These are phyloP conservation scores for Cucurbita ficifolia DNA, from an alignment of 306 rosid species.

Conservation along the genomic window DNA sequence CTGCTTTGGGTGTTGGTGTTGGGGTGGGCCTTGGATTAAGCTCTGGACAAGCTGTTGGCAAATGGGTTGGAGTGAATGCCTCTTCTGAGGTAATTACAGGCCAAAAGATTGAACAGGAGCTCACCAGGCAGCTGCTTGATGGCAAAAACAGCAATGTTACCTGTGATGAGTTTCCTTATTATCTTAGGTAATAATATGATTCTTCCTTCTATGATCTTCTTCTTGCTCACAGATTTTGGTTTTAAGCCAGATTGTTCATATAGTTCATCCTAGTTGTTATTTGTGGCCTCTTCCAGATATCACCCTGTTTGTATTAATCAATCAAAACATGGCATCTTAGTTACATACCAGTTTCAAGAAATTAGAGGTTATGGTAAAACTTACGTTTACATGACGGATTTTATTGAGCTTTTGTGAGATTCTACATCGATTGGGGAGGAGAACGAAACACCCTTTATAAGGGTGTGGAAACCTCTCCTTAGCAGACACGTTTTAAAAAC, in stretches of 20 bases:
- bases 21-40: constrained; percentile 86
- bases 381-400: not conserved
- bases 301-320: not conserved
- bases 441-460: too few relatives aligned
- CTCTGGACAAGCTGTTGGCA: constrained; percentile 57
- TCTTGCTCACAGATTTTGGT: not conserved
- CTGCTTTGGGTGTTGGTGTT: constrained; percentile 91
- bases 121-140: constrained; percentile 43
- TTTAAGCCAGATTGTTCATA: not conserved
- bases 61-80: constrained; percentile 62
- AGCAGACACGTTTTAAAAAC: too few relatives aligned
- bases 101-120: constrained; percentile 61
- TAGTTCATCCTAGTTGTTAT: not conserved
- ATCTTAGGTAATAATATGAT: constrained; percentile 41
- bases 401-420: too few relatives aligned
- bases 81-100: constrained; percentile 43
- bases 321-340: not conserved
- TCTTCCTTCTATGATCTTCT: not conserved
- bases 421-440: too few relatives aligned
- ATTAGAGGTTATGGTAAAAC: not conserved
- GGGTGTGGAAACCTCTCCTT: too few relatives aligned
- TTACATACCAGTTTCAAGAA: not conserved
- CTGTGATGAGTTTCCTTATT: constrained; percentile 73
- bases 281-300: not conserved
- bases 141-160: constrained; percentile 42